Conservation (phyloP, 352 stramenopile species). For the Phytophthora sp. region DNA sequence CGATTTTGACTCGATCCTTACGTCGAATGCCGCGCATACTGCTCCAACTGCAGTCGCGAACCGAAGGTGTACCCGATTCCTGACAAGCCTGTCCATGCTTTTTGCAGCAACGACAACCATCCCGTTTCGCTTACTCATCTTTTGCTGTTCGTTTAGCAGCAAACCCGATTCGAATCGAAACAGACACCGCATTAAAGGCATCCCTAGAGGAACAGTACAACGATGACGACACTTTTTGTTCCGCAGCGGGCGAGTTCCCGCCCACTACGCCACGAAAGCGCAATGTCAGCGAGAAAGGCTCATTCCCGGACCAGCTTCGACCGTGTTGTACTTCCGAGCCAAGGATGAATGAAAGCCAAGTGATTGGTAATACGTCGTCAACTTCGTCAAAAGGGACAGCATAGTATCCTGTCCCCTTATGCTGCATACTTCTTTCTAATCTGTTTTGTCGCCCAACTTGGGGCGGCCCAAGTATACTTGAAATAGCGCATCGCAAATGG, state of each 20-base stretch:
- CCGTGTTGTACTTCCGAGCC: constrained; percentile 31
- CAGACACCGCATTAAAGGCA: not conserved
- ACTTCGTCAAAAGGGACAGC: too few relatives aligned
- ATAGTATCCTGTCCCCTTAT: too few relatives aligned
- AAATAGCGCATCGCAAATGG: too few relatives aligned
- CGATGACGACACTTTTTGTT: constrained; percentile 40
- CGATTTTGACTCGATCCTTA: constrained; percentile 60
- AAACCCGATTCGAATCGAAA: constrained; percentile 33
- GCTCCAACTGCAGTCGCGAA: constrained; percentile 3
- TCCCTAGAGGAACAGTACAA: constrained; percentile 27
- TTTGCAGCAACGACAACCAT: constrained; percentile 29
- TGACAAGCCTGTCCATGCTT: constrained; percentile 36
- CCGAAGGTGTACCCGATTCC: constrained; percentile 28
- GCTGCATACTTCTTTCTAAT: too few relatives aligned
- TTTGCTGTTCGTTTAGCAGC: constrained; percentile 21
- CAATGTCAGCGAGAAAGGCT: constrained; percentile 15
- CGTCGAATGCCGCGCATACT: constrained; percentile 36
- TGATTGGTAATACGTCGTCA: too few relatives aligned
- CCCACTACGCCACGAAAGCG: constrained; percentile 8
- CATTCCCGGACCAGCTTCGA: constrained; percentile 24
- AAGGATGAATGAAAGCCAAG: too few relatives aligned
- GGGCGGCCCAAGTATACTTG: too few relatives aligned
- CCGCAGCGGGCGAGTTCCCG: constrained; percentile 35
- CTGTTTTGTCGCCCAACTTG: too few relatives aligned
- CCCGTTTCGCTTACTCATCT: constrained; percentile 38